Evolutionary conservation across 1,139 yeast species (phyloP), one percentile per base, ranked within the genome.

Genomic region (Spathaspora sp.): DNA sequence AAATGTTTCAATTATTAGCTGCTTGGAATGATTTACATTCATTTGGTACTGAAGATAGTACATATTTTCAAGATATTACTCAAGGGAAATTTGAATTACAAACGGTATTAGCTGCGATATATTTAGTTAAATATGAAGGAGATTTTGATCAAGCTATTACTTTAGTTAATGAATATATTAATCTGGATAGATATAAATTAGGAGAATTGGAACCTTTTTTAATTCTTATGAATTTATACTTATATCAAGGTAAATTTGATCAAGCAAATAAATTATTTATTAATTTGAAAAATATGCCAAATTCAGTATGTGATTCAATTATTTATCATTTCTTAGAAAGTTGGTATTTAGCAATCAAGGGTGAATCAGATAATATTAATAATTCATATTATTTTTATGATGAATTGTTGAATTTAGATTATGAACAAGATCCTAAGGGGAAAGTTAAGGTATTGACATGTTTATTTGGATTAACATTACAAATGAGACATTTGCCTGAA

Each of bases 331-430:
- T 86, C 13, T 75, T 85, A 45, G 93, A 86, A 59, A 78, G 87
- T 15, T 83, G 88, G 83, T 70, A 82, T 17, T 72, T 76, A 48
- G 65, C 85, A 43, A 63, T 74, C 33, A 71, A 69, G 55, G 87
- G 86, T 42, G 84, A 81, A 46, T 75, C 81, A 23, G 78, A 76
- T 49, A 70, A 76, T 52, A 76, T 82, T 51, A 84, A 78, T 61
- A 80, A 81, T 52, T 73, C 87, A 2, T 82, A 76, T 65, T 86
- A 84, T 63, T 85, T 86, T 56, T 86, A 80, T 63, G 93, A 86
- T 61, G 95, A 86, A 64, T 70, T 84, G 47, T 74, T 83, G 45
- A 77, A 81, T 42, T 62, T 72, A 23, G 75, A 72, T 48, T 71
- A 69, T 46, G 74, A 71, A 27, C 65, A 63, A 43, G 78, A 73